A percentile compares a stretch with the other conserved stretches of the same genome.
Evolutionary conservation across 2,329 filamentous ascomycete genomes (phyloP).

Genomic region (Penicillium expansum): DNA sequence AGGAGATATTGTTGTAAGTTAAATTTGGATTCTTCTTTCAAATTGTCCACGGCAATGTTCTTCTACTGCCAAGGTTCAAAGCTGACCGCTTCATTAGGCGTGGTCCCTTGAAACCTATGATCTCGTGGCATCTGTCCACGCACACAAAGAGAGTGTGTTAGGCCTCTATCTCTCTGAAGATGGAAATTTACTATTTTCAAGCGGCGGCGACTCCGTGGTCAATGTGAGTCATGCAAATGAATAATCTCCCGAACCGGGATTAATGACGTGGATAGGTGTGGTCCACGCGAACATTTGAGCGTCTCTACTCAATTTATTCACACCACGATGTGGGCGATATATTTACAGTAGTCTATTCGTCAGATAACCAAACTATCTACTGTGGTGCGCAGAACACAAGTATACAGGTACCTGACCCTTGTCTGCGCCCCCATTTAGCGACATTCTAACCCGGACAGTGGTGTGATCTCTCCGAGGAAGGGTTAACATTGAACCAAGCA

Average conservation of each 20-base stretch:
- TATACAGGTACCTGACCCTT: conserved; percentile 59
- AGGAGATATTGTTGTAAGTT: conserved; percentile 75
- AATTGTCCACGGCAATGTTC: not conserved
- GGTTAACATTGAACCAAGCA: conserved; percentile 61
- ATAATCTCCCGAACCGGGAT: conserved; percentile 8
- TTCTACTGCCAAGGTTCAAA: not conserved
- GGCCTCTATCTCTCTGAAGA: conserved; percentile 77
- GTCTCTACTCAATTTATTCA: conserved; percentile 86
- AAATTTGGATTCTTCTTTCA: not conserved
- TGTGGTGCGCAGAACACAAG: conserved; percentile 91
- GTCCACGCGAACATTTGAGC: conserved; percentile 72
- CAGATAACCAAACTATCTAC: conserved; percentile 76
- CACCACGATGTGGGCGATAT: conserved; percentile 93
- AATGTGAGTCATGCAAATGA: conserved; percentile 56
- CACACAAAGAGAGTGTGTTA: conserved; percentile 87
- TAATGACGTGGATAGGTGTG: conserved; percentile 58
- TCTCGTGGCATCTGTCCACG: conserved; percentile 73
- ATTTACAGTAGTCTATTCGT: conserved; percentile 89
- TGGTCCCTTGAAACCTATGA: conserved; percentile 90
- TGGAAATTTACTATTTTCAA: conserved; percentile 77
- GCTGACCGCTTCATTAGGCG: conserved; percentile 46
- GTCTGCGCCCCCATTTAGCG: not conserved
- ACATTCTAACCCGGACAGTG: conserved; percentile 52
- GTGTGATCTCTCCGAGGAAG: conserved; percentile 67
- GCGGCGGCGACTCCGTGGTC: conserved; percentile 87